A percentile compares a stretch with the other conserved stretches of the same genome.
phyloP scores from a whole-genome alignment of 257 asterid species.

The Capsicum rhomboideum region DNA sequence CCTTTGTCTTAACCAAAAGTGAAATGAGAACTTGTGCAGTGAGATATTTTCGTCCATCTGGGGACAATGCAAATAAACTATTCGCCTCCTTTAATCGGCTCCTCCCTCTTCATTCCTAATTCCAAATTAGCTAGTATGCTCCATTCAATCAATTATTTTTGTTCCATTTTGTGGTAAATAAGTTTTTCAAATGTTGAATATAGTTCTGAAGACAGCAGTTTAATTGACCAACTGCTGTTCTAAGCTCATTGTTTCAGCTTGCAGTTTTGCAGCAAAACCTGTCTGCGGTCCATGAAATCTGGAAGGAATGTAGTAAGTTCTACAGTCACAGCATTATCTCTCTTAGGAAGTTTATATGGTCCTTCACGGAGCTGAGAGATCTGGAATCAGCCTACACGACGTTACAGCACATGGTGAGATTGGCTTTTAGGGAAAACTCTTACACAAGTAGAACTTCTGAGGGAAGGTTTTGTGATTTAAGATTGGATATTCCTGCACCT shows the following conservation, averaged over 20 bases:
- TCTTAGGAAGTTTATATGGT: constrained; percentile 59
- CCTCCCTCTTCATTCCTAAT: not conserved
- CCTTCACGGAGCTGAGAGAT: constrained; percentile 67
- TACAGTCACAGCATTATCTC: constrained; percentile 43
- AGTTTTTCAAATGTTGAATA: not conserved
- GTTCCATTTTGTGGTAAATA: not conserved
- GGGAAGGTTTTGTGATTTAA: constrained; percentile 31
- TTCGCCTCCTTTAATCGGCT: not conserved
- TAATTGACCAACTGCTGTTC: constrained; percentile 5
- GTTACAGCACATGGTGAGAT: constrained; percentile 60
- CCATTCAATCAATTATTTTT: not conserved
- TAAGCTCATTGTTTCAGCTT: constrained; percentile 55
- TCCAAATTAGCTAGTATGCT: not conserved
- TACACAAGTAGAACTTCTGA: constrained; percentile 35
- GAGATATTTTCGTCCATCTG: not conserved
- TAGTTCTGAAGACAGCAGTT: not conserved
- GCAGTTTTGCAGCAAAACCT: constrained; percentile 74
- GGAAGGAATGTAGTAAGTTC: constrained; percentile 61
- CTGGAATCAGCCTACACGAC: constrained; percentile 60
- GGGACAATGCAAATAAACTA: not conserved
- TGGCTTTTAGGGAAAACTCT: constrained; percentile 29
- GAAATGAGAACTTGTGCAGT: not conserved
- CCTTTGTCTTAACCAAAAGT: not conserved
- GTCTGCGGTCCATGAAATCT: constrained; percentile 54
- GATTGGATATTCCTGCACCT: constrained; percentile 69